A percentile compares a stretch with the other conserved stretches of the same genome.
Evolutionary conservation across 192 early-diverging fungal genomes (phyloP).

Genomic region (Ramicandelaber brevisporus): DNA sequence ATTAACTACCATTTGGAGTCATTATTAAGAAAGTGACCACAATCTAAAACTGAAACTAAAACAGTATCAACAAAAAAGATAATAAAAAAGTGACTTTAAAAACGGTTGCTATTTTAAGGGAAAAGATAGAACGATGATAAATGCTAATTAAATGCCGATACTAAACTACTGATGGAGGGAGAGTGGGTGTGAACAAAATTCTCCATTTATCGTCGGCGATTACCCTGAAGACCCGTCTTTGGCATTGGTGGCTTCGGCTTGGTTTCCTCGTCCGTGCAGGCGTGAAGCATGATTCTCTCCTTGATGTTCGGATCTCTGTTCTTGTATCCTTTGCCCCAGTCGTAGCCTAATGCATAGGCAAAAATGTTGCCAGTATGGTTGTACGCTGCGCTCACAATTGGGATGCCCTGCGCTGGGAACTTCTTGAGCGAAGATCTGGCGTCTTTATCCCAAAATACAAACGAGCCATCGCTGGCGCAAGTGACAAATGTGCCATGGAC

Average conservation of each 20-base stretch:
- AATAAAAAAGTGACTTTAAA: neutral
- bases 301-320: constrained; percentile 23
- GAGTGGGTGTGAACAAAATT: too few relatives aligned
- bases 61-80: neutral
- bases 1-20: neutral
- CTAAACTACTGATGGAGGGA: too few relatives aligned
- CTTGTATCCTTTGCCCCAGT: constrained; percentile 63
- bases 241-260: constrained; percentile 54
- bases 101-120: neutral
- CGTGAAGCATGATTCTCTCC: constrained; percentile 57
- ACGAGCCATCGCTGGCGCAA: constrained; percentile 59
- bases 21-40: neutral
- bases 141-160: too few relatives aligned
- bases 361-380: constrained; percentile 64
- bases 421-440: constrained; percentile 61
- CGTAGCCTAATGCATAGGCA: constrained; percentile 77
- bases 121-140: too few relatives aligned
- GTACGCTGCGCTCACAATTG: constrained; percentile 52
- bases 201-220: too few relatives aligned
- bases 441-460: constrained; percentile 91
- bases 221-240: too few relatives aligned
- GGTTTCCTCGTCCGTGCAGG: constrained; percentile 50
- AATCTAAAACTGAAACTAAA: neutral
- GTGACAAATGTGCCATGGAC: constrained; percentile 72
- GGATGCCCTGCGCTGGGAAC: constrained; percentile 29